Evolutionary conservation across 1,284 basidiomycete genomes (phyloP), one percentile per base, ranked within the genome.

Genomic region (Leccinum pachyderme): DNA sequence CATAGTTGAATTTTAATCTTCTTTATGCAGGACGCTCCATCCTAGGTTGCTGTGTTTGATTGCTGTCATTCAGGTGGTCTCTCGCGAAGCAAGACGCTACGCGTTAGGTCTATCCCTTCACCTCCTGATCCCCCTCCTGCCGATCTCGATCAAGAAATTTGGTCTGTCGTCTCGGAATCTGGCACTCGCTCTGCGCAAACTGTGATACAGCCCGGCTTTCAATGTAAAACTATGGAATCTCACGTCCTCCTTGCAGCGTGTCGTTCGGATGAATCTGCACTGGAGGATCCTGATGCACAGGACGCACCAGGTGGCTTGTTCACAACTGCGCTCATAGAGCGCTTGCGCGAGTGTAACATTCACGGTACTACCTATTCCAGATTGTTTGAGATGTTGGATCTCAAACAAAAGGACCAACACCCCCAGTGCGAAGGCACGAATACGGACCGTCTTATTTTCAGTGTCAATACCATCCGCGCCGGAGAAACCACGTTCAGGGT

Each of bases 11-110:
- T 33, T n/a, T 6, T 1, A 1, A 22, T 6, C 12, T 13, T 4
- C 43, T 51, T 52, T 3, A 44, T 25, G 2, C 12, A 33, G 4
- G 5, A 22, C 15, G 37, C 0, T 2, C 13, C 13, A 27, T 52
- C 15, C 25, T 39, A 63, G 62, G 37, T 62, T 22, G 52, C 29
- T 27, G 35, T 64, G 22, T 58, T 63, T 22, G 63, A 67, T 28
- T 65, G 63, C 9, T 64, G 63, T 43, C 55, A 63, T 50, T 65
- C 63, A 1, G 64, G 64, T 4, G 64, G 63, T 35, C 62, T 66
- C 28, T 8, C 60, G 2, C 55, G 63, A 22, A 47, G 31, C n/a
- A 22, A 22, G 27, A 31, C 49, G 12, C 52, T 65, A 8, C 54
- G 43, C 8, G 3, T 43, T 33, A 60, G 63, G 39, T 57, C 25